Evolutionary conservation across 2,329 filamentous ascomycete species (phyloP), one percentile per base, ranked within the genome.

Genomic region (Colletotrichum chlorophyti): DNA sequence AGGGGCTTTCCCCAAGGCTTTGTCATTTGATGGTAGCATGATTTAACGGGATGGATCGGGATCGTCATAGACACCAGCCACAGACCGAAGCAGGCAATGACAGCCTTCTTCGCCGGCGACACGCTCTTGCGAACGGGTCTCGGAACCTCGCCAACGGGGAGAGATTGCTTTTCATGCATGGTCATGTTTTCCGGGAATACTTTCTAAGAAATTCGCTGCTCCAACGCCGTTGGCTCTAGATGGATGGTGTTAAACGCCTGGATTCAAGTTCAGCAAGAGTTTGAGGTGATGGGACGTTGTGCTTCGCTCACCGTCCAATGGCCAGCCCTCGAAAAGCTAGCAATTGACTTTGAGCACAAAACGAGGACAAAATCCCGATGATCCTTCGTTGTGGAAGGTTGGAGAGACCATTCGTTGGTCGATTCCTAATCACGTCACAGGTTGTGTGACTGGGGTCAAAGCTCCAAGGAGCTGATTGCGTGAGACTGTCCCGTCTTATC

Each of bases 1-100:
- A 47, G 45, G 26, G 58, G 74, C 55, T 65, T 63, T 5, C 69
- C 66, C 35, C 64, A 66, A 24, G 67, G 62, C 31, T 41, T 52
- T 21, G 26, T 40, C 26, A 55, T 40, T 17, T 11, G 52, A 24
- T 58, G 66, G n/a, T 50, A 34, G 50, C 60, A 59, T 15, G 57
- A 41, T 32, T 49, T 58, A 19, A 65, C 15, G 45, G 34, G 17
- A 19, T 52, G 51, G 11, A 47, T 41, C 10, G 34, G 11, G 15
- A 58, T 37, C 11, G 42, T 58, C 24, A 48, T 29, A 17, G 58
- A 46, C 9, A 58, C 46, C 10, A 58, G 38, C 19, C 53, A 53
- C 8, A 69, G 19, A 61, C 49, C 38, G 61, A 61, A 7, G 59
- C 57, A 38, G 59, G n/a, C 6, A n/a, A 58, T 19, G 12, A 55